phyloP scores from a whole-genome alignment of 352 stramenopile species.

The Pythium vanterpoolii region DNA sequence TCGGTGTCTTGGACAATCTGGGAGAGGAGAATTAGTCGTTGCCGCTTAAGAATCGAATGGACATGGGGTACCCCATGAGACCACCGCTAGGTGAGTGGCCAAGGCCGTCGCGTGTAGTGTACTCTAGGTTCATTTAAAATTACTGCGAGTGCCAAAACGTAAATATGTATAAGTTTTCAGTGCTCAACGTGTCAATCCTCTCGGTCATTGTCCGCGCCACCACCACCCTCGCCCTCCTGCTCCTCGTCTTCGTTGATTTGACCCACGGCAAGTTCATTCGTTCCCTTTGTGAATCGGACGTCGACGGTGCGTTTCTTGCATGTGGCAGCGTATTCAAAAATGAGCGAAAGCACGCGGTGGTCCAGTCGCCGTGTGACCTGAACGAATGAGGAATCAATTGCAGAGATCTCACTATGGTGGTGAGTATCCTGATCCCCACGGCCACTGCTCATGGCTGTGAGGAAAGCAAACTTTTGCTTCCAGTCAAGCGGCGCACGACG shows the following conservation, averaged over 20 bases:
- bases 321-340: neutral
- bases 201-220: neutral
- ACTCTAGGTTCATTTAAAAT: too few species aligned
- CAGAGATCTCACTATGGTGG: too few species aligned
- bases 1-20: too few species aligned
- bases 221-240: neutral
- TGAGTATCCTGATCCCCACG: too few species aligned
- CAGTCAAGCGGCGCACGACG: neutral
- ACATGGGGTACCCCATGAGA: too few species aligned
- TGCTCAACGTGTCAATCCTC: neutral
- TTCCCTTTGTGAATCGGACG: neutral
- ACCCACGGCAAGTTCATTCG: neutral
- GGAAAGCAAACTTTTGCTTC: slow-evolving; percentile 1
- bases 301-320: neutral
- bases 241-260: neutral
- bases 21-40: too few species aligned
- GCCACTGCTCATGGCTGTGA: neutral
- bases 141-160: too few species aligned
- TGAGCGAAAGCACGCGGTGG: slow-evolving; percentile 2
- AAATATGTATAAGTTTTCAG: too few species aligned
- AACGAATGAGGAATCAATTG: too few species aligned
- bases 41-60: too few species aligned
- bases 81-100: too few species aligned
- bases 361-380: neutral
- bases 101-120: too few species aligned